phyloP scores from a whole-genome alignment of 768 basidiomycete species.

The Suillus paluster region DNA sequence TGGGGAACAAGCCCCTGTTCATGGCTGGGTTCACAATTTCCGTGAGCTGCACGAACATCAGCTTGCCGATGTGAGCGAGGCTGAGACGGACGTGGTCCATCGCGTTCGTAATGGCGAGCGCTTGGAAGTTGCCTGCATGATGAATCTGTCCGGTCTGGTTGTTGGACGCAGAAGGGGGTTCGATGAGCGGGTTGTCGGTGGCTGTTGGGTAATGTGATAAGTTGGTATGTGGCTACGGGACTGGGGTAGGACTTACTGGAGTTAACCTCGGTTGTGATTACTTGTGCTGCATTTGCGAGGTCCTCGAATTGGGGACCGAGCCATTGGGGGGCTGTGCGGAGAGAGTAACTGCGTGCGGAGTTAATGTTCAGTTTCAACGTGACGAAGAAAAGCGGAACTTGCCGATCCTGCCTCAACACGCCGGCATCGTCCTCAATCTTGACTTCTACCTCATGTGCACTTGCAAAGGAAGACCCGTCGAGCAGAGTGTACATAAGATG shows the following conservation, averaged over 20 bases:
- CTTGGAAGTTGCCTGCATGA: constrained; percentile 91
- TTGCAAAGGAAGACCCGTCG: constrained; percentile 68
- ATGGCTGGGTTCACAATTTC: constrained; percentile 60
- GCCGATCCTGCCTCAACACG: constrained; percentile 79
- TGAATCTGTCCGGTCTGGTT: constrained; percentile 53
- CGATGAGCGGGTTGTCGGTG: constrained; percentile 87
- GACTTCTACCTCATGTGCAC: constrained; percentile 73
- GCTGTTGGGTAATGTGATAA: constrained; percentile 43
- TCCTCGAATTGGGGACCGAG: constrained; percentile 87
- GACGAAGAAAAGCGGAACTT: constrained; percentile 27
- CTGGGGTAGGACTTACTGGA: constrained; percentile 57
- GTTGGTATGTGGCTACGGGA: background rate
- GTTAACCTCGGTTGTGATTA: constrained; percentile 78
- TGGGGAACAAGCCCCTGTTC: constrained; percentile 82
- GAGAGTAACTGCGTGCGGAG: constrained; percentile 33
- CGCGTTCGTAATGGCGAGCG: constrained; percentile 81
- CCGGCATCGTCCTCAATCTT: constrained; percentile 75
- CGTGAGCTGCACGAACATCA: constrained; percentile 67
- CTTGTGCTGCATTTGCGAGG: constrained; percentile 63
- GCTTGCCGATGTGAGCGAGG: constrained; percentile 71
- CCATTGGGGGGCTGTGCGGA: constrained; percentile 82
- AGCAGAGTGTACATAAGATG: constrained; percentile 71
- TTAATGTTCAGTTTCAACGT: background rate
- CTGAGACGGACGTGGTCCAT: constrained; percentile 87
- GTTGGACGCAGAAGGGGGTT: constrained; percentile 69